Conservation (phyloP, 1,139 yeast species). For the Kodamaea alishanica region DNA sequence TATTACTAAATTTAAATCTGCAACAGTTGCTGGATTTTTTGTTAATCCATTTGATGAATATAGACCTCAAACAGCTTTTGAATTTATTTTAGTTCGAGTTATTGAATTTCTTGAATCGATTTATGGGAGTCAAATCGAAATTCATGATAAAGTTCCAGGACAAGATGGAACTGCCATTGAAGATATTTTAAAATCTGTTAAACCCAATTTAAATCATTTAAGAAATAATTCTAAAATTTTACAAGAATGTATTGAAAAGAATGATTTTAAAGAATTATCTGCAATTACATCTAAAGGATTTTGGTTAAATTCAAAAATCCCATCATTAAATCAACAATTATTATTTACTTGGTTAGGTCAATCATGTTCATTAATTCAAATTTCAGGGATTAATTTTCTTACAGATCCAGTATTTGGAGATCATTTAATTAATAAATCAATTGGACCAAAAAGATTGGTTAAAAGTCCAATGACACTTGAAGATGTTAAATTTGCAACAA, state of each 20-base stretch:
- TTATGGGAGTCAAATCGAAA: constrained; percentile 59
- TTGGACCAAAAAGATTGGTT: constrained; percentile 82
- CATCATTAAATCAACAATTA: constrained; percentile 43
- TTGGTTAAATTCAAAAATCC: constrained; percentile 11
- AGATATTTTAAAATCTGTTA: constrained; percentile 52
- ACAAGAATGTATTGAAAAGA: constrained; percentile 23
- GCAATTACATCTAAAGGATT: neutral
- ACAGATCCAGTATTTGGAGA: constrained; percentile 84
- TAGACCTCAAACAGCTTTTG: constrained; percentile 84
- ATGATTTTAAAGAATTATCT: constrained; percentile 17
- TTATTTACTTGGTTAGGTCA: constrained; percentile 92
- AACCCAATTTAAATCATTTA: constrained; percentile 54
- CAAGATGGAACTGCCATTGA: constrained; percentile 41
- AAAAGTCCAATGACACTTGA: constrained; percentile 64
- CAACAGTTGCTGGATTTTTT: constrained; percentile 72
- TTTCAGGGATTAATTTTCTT: constrained; percentile 67
- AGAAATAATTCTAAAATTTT: constrained; percentile 29
- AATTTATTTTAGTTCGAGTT: constrained; percentile 69
- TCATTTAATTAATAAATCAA: constrained; percentile 53
- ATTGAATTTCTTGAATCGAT: constrained; percentile 56
- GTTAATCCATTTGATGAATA: constrained; percentile 93
- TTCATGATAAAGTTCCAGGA: constrained; percentile 48
- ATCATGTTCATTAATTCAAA: constrained; percentile 73
- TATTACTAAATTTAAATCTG: constrained; percentile 37
- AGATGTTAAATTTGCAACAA: constrained; percentile 54